A percentile compares a stretch with the other conserved stretches of the same genome.
Conservation (phyloP, 2,329 filamentous ascomycete species). For the Colletotrichum agaves region DNA sequence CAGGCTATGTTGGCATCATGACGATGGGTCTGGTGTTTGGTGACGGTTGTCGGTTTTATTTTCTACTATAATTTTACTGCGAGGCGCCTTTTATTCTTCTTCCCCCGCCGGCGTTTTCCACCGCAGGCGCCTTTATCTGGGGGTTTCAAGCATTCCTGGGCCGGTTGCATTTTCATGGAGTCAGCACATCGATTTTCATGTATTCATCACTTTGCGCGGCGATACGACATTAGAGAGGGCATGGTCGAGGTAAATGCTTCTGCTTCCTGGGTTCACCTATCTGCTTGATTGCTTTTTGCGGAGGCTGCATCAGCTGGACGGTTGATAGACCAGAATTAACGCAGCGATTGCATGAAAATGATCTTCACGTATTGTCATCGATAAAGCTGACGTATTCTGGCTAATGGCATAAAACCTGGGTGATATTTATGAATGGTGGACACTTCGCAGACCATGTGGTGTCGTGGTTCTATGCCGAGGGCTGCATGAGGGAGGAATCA, state of each 20-base stretch:
- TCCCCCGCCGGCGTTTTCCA: too few relatives aligned
- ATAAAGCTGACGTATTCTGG: too few relatives aligned
- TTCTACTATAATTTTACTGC: too few relatives aligned
- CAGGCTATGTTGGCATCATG: constrained; percentile 52
- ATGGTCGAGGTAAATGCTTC: background rate
- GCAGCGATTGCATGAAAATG: too few relatives aligned
- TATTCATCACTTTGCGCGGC: constrained; percentile 3
- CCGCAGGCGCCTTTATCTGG: background rate
- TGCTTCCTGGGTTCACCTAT: background rate
- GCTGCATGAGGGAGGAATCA: too few relatives aligned
- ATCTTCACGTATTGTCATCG: too few relatives aligned
- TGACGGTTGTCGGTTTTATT: too few relatives aligned
- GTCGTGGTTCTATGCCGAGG: too few relatives aligned
- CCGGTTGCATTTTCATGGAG: constrained; percentile 20
- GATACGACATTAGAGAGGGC: constrained; percentile 6
- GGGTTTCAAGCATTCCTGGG: constrained; percentile 9
- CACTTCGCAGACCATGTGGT: too few relatives aligned
- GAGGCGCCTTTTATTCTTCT: too few relatives aligned
- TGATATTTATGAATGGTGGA: too few relatives aligned
- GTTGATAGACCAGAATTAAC: background rate
- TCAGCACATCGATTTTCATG: constrained; percentile 1
- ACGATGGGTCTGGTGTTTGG: background rate
- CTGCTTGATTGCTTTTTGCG: background rate
- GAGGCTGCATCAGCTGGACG: constrained; percentile 3
- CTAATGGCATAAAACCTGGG: too few relatives aligned